Conservation (phyloP, 805 yeast species). For the Monosporozyma servazzii region DNA sequence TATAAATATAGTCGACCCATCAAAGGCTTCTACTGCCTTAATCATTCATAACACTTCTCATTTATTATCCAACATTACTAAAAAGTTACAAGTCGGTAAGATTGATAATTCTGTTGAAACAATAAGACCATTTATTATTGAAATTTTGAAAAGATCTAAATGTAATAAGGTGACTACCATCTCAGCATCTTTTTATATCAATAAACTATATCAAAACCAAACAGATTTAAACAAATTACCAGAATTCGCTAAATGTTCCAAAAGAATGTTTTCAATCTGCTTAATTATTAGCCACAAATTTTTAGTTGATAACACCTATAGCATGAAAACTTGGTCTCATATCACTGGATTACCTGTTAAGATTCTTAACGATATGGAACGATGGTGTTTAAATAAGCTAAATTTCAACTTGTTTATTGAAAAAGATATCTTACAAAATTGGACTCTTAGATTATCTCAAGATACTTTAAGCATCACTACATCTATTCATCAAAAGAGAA, state of each 20-base stretch:
- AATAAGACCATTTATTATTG: conserved; percentile 13
- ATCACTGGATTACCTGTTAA: conserved; percentile 17
- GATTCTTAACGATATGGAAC: conserved; percentile 18
- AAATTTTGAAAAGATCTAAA: conserved; percentile 21
- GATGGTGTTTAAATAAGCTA: conserved; percentile 19
- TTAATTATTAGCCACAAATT: conserved; percentile 22
- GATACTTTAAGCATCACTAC: background rate
- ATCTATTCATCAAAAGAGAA: background rate
- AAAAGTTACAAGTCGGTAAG: conserved; percentile 8
- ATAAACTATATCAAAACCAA: conserved; percentile 4
- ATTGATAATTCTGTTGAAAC: conserved; percentile 12
- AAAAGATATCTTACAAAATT: background rate
- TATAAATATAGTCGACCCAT: background rate
- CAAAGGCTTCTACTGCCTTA: background rate
- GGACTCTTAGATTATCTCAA: conserved; percentile 1
- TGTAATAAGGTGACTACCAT: conserved; percentile 13
- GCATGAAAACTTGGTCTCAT: conserved; percentile 21
- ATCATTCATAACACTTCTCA: conserved; percentile 9
- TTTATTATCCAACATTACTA: conserved; percentile 12
- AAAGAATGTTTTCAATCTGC: conserved; percentile 18
- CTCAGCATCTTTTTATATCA: conserved; percentile 16
- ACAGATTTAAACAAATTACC: conserved; percentile 6
- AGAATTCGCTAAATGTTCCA: conserved; percentile 20
- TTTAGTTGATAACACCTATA: conserved; percentile 20
- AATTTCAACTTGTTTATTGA: conserved; percentile 11